phyloP scores from a whole-genome alignment of 352 stramenopile genomes.

The Phytophthora europaea region DNA sequence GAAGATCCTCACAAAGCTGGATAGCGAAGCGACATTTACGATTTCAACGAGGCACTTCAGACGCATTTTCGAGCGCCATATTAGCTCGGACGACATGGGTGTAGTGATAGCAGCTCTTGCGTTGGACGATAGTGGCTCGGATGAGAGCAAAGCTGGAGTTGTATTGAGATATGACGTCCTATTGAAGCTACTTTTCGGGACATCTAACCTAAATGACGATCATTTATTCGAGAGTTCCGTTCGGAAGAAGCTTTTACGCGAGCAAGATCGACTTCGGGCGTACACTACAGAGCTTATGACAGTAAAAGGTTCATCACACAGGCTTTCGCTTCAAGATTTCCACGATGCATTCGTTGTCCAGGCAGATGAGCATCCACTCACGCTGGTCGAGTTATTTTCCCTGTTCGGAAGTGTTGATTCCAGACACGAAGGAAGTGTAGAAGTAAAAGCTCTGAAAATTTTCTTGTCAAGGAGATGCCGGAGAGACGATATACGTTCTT shows the following conservation, averaged over 20 bases:
- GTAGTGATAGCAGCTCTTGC: conserved; percentile 32
- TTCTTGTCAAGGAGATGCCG: conserved; percentile 43
- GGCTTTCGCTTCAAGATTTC: conserved; percentile 28
- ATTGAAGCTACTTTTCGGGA: conserved; percentile 61
- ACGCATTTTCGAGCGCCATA: conserved; percentile 63
- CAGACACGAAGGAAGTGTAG: conserved; percentile 27
- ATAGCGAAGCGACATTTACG: conserved; percentile 38
- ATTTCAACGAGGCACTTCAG: conserved; percentile 53
- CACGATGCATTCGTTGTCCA: conserved; percentile 18
- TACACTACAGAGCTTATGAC: conserved; percentile 31
- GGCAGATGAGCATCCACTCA: conserved; percentile 20
- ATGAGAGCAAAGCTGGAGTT: background rate
- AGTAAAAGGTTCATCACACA: conserved; percentile 14
- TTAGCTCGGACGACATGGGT: conserved; percentile 47
- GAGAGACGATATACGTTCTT: conserved; percentile 1
- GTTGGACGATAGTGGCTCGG: background rate
- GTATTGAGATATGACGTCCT: conserved; percentile 63
- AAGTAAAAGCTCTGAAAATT: conserved; percentile 37
- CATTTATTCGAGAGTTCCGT: conserved; percentile 26
- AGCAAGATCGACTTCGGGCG: conserved; percentile 16
- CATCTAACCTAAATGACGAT: conserved; percentile 40
- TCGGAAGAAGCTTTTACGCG: conserved; percentile 28
- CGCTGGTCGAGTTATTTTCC: conserved; percentile 46
- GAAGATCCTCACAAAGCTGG: conserved; percentile 69
- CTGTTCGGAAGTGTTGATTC: conserved; percentile 43